Evolutionary conservation across 2,329 filamentous ascomycete genomes (phyloP), one percentile per base, ranked within the genome.

Genomic region (Colletotrichum chrysophilum): DNA sequence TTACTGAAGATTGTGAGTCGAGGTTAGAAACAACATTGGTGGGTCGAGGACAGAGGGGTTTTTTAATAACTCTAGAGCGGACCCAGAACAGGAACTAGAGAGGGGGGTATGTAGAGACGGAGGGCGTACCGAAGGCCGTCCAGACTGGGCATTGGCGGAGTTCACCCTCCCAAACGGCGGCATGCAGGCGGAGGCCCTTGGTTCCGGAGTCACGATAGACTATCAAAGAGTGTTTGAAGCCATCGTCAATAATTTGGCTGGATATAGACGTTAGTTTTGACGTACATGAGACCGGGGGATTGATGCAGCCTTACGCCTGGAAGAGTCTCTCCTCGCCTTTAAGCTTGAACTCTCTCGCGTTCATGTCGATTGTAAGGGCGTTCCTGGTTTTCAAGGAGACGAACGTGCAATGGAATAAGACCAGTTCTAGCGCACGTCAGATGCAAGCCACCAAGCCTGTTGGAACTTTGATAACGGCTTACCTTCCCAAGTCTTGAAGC

Each of bases 401-500:
- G 78, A 93, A 92, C 0, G 88, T 87, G 78, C 87, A 90, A 78
- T 92, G 89, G 77, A 92, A 90, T 1, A 93, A 85, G 3, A 91
- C 88, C 83, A 93, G 86, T 80, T 92, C 91, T 92, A 68, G 38
- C 4, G 66, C 9, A 72, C 80, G 38, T 78, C 30, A 79, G 77
- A 66, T 60, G 52, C 18, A 48, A 28, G 56, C 16, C 10, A 32
- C 16, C 21, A 30, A 52, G 12, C 28, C 14, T 16, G 4, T 21
- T 52, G 10, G 2, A 52, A 7, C 43, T 52, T 56, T 26, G 36
- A 58, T n/a, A 28, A 58, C 30, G 26, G 66, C 86, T 72, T 78
- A 91, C 91, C 90, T 86, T 93, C 91, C 90, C 90, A 93, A 2
- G 90, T 92, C 71, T 88, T 82, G 76, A 93, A 93, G 74, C 86